Evolutionary conservation across 164 flowering plant species (phyloP).

Genomic region (Cinnamomum micranthum): DNA sequence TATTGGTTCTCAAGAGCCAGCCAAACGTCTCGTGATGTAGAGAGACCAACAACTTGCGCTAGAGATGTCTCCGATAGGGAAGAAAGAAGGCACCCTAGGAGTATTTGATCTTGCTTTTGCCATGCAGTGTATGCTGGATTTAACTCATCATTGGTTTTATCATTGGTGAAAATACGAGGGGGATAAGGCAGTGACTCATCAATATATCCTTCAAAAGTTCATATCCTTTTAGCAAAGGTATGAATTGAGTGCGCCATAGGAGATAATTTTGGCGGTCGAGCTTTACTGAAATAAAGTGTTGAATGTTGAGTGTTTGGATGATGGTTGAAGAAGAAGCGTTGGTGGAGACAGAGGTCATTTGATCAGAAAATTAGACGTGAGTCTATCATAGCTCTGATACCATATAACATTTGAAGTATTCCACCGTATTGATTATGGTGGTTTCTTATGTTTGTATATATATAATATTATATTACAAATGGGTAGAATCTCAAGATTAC

Average conservation of each 20-base stretch:
- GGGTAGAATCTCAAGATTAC: no score
- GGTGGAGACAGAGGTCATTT: no score
- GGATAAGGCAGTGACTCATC: slow-evolving; percentile 10
- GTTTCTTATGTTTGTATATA: no score
- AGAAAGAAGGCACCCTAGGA: not conserved
- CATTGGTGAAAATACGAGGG: not conserved
- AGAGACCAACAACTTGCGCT: not conserved
- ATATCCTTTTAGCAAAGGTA: slow-evolving; percentile 3
- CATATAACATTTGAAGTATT: no score
- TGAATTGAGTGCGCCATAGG: slow-evolving; percentile 2
- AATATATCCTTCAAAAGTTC: not conserved
- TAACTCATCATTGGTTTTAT: not conserved
- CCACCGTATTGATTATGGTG: no score
- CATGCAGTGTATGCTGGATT: not conserved
- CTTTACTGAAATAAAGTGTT: no score
- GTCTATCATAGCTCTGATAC: no score
- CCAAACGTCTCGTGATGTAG: not conserved
- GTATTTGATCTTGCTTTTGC: not conserved
- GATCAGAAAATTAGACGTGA: no score
- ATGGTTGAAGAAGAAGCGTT: no score
- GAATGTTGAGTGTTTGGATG: no score
- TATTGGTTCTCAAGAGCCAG: not conserved
- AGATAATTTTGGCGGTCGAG: not conserved
- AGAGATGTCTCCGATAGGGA: not conserved
- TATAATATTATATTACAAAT: no score